A percentile compares a stretch with the other conserved stretches of the same genome.
Conservation (phyloP, 306 rosid genomes). For the Fragaria nilgerrensis region DNA sequence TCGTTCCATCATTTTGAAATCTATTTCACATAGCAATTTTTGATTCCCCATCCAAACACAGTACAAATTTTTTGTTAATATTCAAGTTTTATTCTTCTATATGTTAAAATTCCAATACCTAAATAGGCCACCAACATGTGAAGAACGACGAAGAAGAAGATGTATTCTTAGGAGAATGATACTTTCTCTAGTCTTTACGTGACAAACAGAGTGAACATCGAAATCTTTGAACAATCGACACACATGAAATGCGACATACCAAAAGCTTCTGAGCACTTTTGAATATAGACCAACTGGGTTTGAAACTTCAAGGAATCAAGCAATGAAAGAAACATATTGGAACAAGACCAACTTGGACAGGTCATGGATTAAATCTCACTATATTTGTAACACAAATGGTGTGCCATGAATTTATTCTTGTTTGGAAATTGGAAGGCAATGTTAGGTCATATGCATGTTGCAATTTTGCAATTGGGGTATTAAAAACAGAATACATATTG, state of each 20-base stretch:
- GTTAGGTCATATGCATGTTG: constrained; percentile 11
- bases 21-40: not conserved
- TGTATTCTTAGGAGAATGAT: not conserved
- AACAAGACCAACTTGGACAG: not conserved
- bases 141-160: not conserved
- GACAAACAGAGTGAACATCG: not conserved
- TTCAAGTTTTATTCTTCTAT: not conserved
- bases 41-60: not conserved
- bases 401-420: not conserved
- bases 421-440: constrained; percentile 5
- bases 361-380: constrained; percentile 5
- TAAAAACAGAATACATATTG: not conserved
- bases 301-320: constrained; percentile 3
- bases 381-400: not conserved
- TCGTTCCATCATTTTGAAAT: not conserved
- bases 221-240: not conserved
- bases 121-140: not conserved
- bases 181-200: not conserved
- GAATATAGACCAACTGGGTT: not conserved
- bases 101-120: not conserved
- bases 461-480: not conserved
- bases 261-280: not conserved
- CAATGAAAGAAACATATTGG: not conserved
- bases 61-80: not conserved
- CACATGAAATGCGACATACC: not conserved